phyloP scores from a whole-genome alignment of 2,329 filamentous ascomycete species.

The Simplicillium aogashimaense region DNA sequence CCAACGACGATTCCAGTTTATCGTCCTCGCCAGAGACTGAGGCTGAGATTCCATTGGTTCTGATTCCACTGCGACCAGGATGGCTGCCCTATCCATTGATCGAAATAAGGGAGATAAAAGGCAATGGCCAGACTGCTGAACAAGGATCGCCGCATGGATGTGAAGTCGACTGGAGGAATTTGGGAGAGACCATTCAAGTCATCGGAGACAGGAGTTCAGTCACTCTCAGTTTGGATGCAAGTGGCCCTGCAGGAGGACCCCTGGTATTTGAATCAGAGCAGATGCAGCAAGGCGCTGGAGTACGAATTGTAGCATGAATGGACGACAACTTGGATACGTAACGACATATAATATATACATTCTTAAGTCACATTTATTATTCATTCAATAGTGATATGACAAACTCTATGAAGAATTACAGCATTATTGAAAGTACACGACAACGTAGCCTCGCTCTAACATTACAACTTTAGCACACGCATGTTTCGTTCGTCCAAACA shows the following conservation, averaged over 20 bases:
- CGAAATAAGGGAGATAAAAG: constrained; percentile 59
- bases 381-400: no score
- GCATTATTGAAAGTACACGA: no score
- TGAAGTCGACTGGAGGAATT: constrained; percentile 72
- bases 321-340: not conserved
- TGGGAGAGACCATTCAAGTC: constrained; percentile 68
- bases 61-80: constrained; percentile 74
- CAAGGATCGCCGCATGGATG: constrained; percentile 30
- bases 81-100: constrained; percentile 68
- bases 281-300: not conserved
- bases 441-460: no score
- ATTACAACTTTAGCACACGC: no score
- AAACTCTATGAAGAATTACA: no score
- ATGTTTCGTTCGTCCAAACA: no score
- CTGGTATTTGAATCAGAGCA: constrained; percentile 55
- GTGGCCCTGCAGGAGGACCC: constrained; percentile 54
- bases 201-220: constrained; percentile 61
- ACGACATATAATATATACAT: not conserved
- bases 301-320: constrained; percentile 2
- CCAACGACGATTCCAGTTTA: constrained; percentile 7
- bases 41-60: constrained; percentile 55
- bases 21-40: constrained; percentile 36
- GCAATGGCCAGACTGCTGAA: constrained; percentile 14
- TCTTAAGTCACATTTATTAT: not conserved
- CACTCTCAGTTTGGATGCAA: constrained; percentile 62